Percentiles rank a stretch among this genome's conserved stretches.
Evolutionary conservation across 345 rosid genomes (phyloP).

Genomic region (Alliaria petiolata): DNA sequence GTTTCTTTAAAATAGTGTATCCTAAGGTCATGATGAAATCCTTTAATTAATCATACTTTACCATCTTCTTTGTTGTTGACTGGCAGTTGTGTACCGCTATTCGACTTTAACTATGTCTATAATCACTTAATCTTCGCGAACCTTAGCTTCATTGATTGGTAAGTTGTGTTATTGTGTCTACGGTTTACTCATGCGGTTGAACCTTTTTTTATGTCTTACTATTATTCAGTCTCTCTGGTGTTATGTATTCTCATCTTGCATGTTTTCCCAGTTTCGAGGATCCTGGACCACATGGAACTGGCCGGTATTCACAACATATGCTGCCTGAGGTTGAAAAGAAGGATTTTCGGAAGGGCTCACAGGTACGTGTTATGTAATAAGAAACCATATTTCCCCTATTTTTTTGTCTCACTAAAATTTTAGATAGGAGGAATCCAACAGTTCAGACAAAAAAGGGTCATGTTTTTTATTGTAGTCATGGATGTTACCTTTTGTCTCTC

Average conservation of each 20-base stretch:
- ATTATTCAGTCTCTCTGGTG: conserved; percentile 4
- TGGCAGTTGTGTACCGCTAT: conserved; percentile 64
- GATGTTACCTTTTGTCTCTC: background rate
- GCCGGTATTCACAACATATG: conserved; percentile 70
- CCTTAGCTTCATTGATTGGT: conserved; percentile 69
- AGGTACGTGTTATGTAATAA: conserved; percentile 38
- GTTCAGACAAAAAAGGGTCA: background rate
- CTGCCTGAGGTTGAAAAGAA: conserved; percentile 59
- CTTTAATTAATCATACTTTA: conserved; percentile 4
- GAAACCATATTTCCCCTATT: background rate
- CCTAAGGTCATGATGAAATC: background rate
- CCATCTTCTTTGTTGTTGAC: background rate
- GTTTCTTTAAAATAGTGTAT: background rate
- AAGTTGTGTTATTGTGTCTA: conserved; percentile 5
- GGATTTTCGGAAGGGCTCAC: conserved; percentile 64
- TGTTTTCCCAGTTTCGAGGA: conserved; percentile 48
- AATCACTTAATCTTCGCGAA: conserved; percentile 54
- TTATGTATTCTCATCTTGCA: background rate
- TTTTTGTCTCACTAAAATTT: too few species aligned
- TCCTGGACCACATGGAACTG: conserved; percentile 71
- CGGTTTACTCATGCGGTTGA: background rate
- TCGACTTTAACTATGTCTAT: conserved; percentile 53
- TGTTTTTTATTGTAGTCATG: background rate
- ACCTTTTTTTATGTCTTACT: background rate
- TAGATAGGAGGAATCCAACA: background rate